phyloP scores from a whole-genome alignment of 768 basidiomycete genomes.

The Kockovaella imperatae region DNA sequence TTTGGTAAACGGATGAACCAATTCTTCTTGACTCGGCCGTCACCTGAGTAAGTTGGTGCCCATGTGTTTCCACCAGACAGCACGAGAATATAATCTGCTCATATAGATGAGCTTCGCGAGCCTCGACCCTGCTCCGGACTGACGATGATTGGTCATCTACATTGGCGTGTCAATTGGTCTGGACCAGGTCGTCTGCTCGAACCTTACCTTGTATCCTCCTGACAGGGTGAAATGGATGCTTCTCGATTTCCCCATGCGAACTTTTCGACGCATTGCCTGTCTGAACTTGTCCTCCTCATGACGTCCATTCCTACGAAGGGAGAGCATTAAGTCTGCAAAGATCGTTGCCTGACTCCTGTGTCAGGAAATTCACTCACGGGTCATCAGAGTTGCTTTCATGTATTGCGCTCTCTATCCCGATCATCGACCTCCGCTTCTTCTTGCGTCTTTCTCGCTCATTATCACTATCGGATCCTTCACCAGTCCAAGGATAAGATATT shows the following conservation, averaged over 20 bases:
- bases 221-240: conserved; percentile 31
- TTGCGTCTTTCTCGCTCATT: conserved; percentile 13
- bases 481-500: conserved; percentile 13
- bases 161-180: conserved; percentile 4
- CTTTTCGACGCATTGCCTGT: conserved; percentile 4
- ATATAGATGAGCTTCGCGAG: not conserved
- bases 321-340: not conserved
- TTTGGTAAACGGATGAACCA: conserved; percentile 36
- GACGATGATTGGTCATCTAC: conserved; percentile 31
- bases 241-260: conserved; percentile 10
- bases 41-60: conserved; percentile 2
- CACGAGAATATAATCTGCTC: conserved; percentile 24
- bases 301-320: conserved; percentile 11
- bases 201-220: conserved; percentile 27
- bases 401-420: too few species aligned
- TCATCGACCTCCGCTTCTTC: not conserved
- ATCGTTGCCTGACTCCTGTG: not conserved
- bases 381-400: conserved; percentile 11
- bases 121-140: not conserved
- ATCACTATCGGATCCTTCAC: conserved; percentile 17
- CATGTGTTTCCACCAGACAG: conserved; percentile 7
- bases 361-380: conserved; percentile 3
- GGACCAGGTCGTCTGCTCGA: not conserved
- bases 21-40: conserved; percentile 21
- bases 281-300: conserved; percentile 32